These are phyloP conservation scores for Hemileccinum impolitum DNA, from an alignment of 768 basidiomycete species.

Conservation along the genomic window DNA sequence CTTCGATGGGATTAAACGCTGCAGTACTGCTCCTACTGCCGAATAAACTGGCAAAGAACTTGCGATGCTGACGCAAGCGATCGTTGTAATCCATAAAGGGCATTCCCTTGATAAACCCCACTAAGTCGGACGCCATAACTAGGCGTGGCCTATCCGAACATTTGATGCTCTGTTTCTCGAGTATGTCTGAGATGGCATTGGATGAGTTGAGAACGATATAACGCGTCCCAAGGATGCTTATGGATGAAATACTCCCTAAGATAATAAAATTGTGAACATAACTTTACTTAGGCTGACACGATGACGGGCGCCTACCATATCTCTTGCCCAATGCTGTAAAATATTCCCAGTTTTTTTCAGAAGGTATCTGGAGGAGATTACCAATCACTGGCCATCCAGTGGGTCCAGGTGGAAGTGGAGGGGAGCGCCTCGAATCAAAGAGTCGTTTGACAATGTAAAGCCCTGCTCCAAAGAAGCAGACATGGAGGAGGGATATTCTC, in stretches of 20 bases:
- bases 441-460: slow-evolving; percentile 6
- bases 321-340: slow-evolving; percentile 51
- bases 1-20: slow-evolving; percentile 13
- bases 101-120: slow-evolving; percentile 11
- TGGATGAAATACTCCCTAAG: slow-evolving; percentile 16
- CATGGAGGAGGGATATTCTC: neutral
- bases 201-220: slow-evolving; percentile 49
- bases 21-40: slow-evolving; percentile 11
- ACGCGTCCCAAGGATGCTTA: slow-evolving; percentile 40
- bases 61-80: slow-evolving; percentile 15
- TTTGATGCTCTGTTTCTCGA: slow-evolving; percentile 51
- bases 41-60: slow-evolving; percentile 2
- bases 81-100: slow-evolving; percentile 9
- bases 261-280: too few species aligned
- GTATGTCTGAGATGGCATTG: slow-evolving; percentile 43
- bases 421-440: neutral
- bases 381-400: slow-evolving; percentile 43
- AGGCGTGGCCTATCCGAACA: slow-evolving; percentile 37
- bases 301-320: slow-evolving; percentile 49
- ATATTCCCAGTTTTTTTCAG: slow-evolving; percentile 46
- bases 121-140: slow-evolving; percentile 18
- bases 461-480: slow-evolving; percentile 17
- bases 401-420: slow-evolving; percentile 20
- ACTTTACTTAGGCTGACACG: too few species aligned
- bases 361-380: slow-evolving; percentile 52